A percentile compares a stretch with the other conserved stretches of the same genome.
phyloP scores from a whole-genome alignment of 495 filamentous ascomycete species.

The Aspergillus panamensis region DNA sequence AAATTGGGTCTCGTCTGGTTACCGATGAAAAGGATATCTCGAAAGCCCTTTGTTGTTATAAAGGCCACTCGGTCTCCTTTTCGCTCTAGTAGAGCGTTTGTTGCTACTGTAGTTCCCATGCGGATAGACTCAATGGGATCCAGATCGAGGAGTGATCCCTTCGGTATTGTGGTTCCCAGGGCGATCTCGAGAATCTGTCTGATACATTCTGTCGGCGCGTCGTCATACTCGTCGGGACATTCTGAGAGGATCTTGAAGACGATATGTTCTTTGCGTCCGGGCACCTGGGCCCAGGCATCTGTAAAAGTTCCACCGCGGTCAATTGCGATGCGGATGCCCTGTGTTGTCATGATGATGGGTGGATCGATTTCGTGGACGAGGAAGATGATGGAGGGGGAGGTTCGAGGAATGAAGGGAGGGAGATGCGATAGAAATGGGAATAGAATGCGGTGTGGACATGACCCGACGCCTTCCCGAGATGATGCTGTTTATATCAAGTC shows the following conservation, averaged over 20 bases:
- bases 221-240: constrained; percentile 72
- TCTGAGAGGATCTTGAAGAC: constrained; percentile 79
- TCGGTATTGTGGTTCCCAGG: constrained; percentile 55
- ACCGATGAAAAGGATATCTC: constrained; percentile 79
- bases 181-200: constrained; percentile 60
- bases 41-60: constrained; percentile 84
- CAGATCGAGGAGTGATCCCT: constrained; percentile 20
- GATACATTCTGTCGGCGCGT: constrained; percentile 80
- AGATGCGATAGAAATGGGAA: not conserved
- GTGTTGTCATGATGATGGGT: constrained; percentile 7
- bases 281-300: constrained; percentile 25
- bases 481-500: constrained; percentile 1
- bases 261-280: constrained; percentile 47
- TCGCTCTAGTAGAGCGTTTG: constrained; percentile 79
- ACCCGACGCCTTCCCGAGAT: not conserved
- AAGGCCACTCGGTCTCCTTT: constrained; percentile 87
- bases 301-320: constrained; percentile 30
- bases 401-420: not conserved
- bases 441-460: constrained; percentile 1
- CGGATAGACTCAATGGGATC: not conserved
- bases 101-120: constrained; percentile 85
- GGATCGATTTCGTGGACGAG: not conserved
- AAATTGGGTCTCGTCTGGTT: constrained; percentile 73
- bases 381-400: too few species aligned
- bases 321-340: constrained; percentile 18